Evolutionary conservation across 352 stramenopile species (phyloP).

Genomic region (Pythium apleroticum): DNA sequence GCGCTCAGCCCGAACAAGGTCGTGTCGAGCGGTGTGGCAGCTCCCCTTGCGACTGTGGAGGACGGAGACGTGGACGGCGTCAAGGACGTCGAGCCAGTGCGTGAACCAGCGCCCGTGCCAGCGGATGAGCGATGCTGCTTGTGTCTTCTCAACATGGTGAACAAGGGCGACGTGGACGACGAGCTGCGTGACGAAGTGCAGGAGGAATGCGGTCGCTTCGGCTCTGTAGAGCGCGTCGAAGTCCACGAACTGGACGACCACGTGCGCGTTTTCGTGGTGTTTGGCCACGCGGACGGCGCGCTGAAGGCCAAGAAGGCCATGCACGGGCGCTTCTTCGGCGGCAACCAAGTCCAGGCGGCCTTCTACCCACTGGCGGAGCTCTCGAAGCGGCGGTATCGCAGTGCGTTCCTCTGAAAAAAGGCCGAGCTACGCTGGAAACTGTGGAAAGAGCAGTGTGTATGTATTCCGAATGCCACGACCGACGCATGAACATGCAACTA

Average conservation of each 20-base stretch:
- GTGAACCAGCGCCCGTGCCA: conserved; percentile 1
- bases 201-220: conserved; percentile 66
- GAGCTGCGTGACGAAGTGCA: conserved; percentile 69
- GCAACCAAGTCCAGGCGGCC: conserved; percentile 66
- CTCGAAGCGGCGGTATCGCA: conserved; percentile 45
- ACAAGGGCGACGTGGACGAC: conserved; percentile 66
- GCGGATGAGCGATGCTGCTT: conserved; percentile 41
- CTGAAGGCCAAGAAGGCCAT: conserved; percentile 54
- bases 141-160: conserved; percentile 74
- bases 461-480: not conserved
- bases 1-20: conserved; percentile 66
- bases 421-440: not conserved
- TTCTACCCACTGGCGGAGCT: conserved; percentile 60
- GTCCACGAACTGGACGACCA: conserved; percentile 67
- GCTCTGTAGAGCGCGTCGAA: conserved; percentile 49
- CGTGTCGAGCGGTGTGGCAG: conserved; percentile 28
- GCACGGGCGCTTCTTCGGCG: conserved; percentile 74
- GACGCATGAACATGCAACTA: not conserved
- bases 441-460: not conserved
- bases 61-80: conserved; percentile 64
- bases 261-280: conserved; percentile 80
- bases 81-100: conserved; percentile 32
- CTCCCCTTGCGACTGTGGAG: conserved; percentile 34
- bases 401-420: conserved; percentile 48
- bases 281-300: conserved; percentile 45